Conservation (phyloP, 1,284 basidiomycete genomes). For the Exobasidium cylindrosporum region DNA sequence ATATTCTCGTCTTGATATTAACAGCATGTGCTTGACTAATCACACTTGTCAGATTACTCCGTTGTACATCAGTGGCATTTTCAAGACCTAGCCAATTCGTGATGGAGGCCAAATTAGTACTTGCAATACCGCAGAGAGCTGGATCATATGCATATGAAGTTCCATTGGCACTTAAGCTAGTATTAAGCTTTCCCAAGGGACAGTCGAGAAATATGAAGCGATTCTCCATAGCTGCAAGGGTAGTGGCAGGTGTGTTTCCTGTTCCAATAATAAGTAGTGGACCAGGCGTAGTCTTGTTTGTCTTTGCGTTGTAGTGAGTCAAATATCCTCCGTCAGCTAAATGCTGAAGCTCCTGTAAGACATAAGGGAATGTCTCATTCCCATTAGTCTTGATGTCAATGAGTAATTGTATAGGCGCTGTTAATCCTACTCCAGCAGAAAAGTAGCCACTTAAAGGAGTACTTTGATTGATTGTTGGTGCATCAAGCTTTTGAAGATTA, state of each 20-base stretch:
- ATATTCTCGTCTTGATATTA: conserved; percentile 21
- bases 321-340: conserved; percentile 31
- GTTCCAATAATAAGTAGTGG: conserved; percentile 37
- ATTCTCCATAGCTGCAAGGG: conserved; percentile 21
- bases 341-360: conserved; percentile 28
- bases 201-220: conserved; percentile 36
- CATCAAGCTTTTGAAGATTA: conserved; percentile 17
- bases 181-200: conserved; percentile 29
- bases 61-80: conserved; percentile 16
- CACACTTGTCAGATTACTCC: conserved; percentile 9
- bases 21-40: conserved; percentile 20
- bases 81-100: conserved; percentile 23
- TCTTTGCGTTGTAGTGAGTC: conserved; percentile 20
- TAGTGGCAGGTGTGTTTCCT: conserved; percentile 34
- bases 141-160: conserved; percentile 27
- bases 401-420: conserved; percentile 34
- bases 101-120: conserved; percentile 13
- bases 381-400: conserved; percentile 46
- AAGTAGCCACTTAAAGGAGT: conserved; percentile 16
- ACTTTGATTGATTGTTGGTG: conserved; percentile 18
- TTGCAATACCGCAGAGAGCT: conserved; percentile 31
- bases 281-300: conserved; percentile 23
- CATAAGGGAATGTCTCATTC: conserved; percentile 23
- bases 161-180: conserved; percentile 20
- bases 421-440: conserved; percentile 30